These are phyloP conservation scores for Rhynchospora breviuscula DNA, from an alignment of 176 grass and related monocot species.

Conservation along the genomic window DNA sequence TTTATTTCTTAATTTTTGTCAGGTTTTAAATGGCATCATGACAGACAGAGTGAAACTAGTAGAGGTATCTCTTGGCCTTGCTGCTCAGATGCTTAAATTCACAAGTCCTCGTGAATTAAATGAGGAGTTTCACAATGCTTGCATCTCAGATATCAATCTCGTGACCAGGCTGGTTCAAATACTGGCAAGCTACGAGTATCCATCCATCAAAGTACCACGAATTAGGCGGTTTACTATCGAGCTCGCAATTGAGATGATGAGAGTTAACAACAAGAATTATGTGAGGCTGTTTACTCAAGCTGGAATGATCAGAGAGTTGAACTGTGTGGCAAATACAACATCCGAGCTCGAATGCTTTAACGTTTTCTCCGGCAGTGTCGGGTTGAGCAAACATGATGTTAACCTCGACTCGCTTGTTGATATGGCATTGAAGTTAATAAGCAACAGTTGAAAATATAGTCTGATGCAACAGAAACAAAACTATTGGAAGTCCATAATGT, in stretches of 20 bases:
- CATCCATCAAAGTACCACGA: constrained; percentile 44
- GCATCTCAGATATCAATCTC: constrained; percentile 32
- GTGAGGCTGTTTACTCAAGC: constrained; percentile 29
- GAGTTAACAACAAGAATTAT: constrained; percentile 28
- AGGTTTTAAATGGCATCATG: constrained; percentile 53
- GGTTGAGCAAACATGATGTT: constrained; percentile 39
- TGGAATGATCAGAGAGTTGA: constrained; percentile 44
- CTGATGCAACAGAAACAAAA: not conserved
- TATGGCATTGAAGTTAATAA: constrained; percentile 36
- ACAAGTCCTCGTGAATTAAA: constrained; percentile 32
- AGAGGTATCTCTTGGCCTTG: constrained; percentile 46
- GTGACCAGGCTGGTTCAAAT: constrained; percentile 33
- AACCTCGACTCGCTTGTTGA: constrained; percentile 39
- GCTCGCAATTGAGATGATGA: constrained; percentile 52
- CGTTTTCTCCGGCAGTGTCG: constrained; percentile 73
- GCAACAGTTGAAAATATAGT: not conserved
- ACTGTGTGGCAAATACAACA: constrained; percentile 40
- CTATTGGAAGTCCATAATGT: not conserved
- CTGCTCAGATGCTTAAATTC: constrained; percentile 45
- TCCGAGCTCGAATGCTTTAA: constrained; percentile 76
- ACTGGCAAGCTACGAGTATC: constrained; percentile 30
- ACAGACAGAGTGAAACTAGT: constrained; percentile 41
- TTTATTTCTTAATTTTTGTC: not conserved
- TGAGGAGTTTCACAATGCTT: constrained; percentile 20
- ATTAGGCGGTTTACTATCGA: constrained; percentile 56